Conservation (phyloP, 2,329 filamentous ascomycete species). For the Aureobasidium sp. region DNA sequence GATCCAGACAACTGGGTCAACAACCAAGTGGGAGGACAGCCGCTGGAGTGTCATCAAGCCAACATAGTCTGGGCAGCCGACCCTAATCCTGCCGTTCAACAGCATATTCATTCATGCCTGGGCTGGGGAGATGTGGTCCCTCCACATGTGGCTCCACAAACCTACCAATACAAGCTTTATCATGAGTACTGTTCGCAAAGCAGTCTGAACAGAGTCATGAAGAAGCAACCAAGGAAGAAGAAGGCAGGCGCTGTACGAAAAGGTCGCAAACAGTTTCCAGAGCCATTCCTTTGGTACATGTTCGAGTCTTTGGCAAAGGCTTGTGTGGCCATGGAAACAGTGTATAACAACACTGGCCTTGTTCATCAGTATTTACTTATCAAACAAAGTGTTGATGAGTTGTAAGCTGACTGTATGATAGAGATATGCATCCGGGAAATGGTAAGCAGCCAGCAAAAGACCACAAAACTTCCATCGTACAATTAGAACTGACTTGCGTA, state of each 20-base stretch:
- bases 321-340: background rate
- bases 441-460: background rate
- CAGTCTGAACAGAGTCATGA: background rate
- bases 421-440: conserved; percentile 1
- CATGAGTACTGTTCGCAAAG: background rate
- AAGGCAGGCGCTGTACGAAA: background rate
- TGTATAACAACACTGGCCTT: background rate
- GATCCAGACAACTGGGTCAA: background rate
- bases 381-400: background rate
- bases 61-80: background rate
- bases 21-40: background rate
- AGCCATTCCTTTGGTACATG: background rate
- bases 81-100: background rate
- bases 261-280: background rate
- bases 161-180: background rate
- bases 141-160: background rate
- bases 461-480: too few relatives aligned
- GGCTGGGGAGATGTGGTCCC: background rate
- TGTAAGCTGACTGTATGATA: background rate
- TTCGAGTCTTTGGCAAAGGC: background rate
- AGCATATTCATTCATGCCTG: background rate
- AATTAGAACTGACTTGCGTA: background rate
- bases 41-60: background rate
- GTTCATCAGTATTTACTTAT: background rate
- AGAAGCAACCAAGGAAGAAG: background rate